Evolutionary conservation across 768 basidiomycete species (phyloP), one percentile per base, ranked within the genome.

Genomic region (Ephemerocybe angulata): DNA sequence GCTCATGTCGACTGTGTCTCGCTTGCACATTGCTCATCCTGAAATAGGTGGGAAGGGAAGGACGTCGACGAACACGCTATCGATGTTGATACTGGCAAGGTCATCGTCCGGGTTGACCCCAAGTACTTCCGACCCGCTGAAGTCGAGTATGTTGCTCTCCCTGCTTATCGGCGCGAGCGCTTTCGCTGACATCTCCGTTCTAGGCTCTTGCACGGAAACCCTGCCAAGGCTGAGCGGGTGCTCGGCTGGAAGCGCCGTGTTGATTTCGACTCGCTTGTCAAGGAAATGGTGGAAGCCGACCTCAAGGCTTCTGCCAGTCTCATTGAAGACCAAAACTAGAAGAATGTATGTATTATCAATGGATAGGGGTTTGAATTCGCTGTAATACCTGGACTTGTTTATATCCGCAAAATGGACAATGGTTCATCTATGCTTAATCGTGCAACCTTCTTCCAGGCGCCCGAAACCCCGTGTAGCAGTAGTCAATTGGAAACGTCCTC

Each of bases 51-150:
- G 93, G 78, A 85, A 63, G 85, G 86, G n/a, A 64, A 70, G 28
- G 90, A 86, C n/a, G 79, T 82, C 15, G 70, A 88, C 4, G 93
- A 95, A 70, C 81, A 90, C 60, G 93, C 88, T 50, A 80, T 84
- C 53, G 84, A 93, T 66, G 62, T 72, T 58, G 80, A 86, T 67
- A 85, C 85, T 1, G 84, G 83, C 61, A 85, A 80, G 61, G 79
- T 80, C 31, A 72, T 96, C 47, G 93, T 98, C 63, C 86, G 85
- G 64, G 83, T 98, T 35, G 96, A 98, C 72, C 68, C 88, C 24
- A 78, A 78, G 61, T 96, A 97, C 77, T 97, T 94, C 88, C 88
- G 94, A 70, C 92, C 92, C 8, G 90, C 91, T 19, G 92, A 95
- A 84, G 93, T 96, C 72, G 93, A 96, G 86, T 92, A 64, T 58